phyloP scores from a whole-genome alignment of 371 early-diverging fungal genomes.

The Mortierella sp. region DNA sequence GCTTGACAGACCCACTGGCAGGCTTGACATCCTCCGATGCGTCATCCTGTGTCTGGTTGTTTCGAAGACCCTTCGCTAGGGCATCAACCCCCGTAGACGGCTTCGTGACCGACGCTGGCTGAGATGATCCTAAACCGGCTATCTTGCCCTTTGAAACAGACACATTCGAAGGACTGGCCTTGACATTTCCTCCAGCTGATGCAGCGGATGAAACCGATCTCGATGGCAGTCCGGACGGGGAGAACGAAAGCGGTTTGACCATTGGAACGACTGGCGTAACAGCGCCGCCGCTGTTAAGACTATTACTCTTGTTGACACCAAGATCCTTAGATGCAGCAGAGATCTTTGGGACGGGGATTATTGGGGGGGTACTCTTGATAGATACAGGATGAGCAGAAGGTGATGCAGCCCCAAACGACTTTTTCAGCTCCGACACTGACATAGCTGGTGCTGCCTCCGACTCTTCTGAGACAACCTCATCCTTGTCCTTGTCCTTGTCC shows the following conservation, averaged over 20 bases:
- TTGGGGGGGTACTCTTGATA: not conserved
- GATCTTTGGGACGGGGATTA: not conserved
- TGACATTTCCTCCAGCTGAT: not conserved
- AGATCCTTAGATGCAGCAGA: not conserved
- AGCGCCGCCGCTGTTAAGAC: not conserved
- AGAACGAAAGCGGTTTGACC: constrained; percentile 27
- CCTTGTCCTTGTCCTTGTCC: not conserved
- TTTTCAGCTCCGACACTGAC: constrained; percentile 34
- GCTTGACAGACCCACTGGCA: constrained; percentile 38
- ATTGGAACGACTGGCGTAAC: constrained; percentile 22
- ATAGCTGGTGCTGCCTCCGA: not conserved
- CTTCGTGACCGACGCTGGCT: no score
- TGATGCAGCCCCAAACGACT: constrained; percentile 13
- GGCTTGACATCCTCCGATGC: constrained; percentile 25
- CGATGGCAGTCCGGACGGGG: not conserved
- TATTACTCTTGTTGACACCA: not conserved
- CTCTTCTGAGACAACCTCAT: not conserved
- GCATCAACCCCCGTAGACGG: no score
- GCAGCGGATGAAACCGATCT: not conserved
- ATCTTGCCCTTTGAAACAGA: no score
- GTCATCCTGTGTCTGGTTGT: no score
- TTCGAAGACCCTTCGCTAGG: no score
- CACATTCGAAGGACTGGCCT: no score
- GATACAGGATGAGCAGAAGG: not conserved
- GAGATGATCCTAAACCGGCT: constrained; percentile 26